phyloP scores from a whole-genome alignment of 192 early-diverging fungal genomes.

The Gonapodya sp. region DNA sequence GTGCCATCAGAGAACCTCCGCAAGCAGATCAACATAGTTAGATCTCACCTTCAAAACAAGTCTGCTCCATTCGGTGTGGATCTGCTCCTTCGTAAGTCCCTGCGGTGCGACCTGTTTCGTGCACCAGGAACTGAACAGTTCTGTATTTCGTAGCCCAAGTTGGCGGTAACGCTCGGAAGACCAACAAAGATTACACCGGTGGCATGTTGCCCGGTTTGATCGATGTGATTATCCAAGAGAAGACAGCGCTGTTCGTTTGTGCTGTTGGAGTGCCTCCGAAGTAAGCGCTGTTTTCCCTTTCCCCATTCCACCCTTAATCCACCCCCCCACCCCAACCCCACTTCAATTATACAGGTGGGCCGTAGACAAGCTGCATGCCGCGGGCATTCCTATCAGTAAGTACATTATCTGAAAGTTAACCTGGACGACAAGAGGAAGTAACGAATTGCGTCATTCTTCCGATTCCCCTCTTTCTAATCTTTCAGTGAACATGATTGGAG shows the following conservation, averaged over 20 bases:
- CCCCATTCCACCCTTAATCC: too few relatives aligned
- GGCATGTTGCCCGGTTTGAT: constrained; percentile 35
- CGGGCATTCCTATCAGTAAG: constrained; percentile 25
- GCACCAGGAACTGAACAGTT: neutral
- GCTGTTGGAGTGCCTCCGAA: constrained; percentile 37
- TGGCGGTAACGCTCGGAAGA: constrained; percentile 32
- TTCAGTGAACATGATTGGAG: constrained; percentile 39
- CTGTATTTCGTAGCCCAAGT: constrained; percentile 23
- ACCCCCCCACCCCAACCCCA: too few relatives aligned
- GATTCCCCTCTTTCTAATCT: too few relatives aligned
- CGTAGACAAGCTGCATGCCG: constrained; percentile 36
- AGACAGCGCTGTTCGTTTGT: constrained; percentile 31
- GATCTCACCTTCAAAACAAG: constrained; percentile 20
- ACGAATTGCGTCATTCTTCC: neutral
- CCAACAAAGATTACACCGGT: constrained; percentile 28
- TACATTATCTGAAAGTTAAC: neutral
- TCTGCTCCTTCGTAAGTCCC: constrained; percentile 19
- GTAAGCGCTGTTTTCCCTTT: neutral
- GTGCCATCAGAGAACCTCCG: constrained; percentile 8
- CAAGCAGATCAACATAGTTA: constrained; percentile 24
- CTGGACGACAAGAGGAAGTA: neutral
- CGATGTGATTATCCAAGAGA: constrained; percentile 28
- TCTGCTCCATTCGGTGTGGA: constrained; percentile 35
- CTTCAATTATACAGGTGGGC: constrained; percentile 21
- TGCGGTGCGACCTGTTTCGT: neutral